Evolutionary conservation across 352 stramenopile species (phyloP).

Genomic region (Blastocystis sp.): DNA sequence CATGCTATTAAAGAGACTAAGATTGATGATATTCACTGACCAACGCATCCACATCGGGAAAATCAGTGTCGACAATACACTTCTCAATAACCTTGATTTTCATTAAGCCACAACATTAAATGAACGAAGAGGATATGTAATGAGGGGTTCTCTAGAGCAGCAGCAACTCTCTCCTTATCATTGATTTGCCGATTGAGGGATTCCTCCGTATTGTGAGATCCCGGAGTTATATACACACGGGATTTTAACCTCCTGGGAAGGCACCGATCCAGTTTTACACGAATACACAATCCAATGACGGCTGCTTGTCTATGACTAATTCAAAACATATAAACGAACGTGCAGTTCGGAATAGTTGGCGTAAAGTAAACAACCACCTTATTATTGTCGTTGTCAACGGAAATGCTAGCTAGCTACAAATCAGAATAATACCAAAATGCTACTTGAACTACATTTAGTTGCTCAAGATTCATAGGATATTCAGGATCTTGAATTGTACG

Average conservation of each 20-base stretch:
- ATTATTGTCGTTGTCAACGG: conserved; percentile 76
- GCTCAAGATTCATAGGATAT: conserved; percentile 82
- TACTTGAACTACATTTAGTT: conserved; percentile 81
- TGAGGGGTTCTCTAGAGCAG: conserved; percentile 79
- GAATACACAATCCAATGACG: conserved; percentile 82
- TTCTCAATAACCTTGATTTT: conserved; percentile 85
- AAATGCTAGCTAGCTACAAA: conserved; percentile 74
- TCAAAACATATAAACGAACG: conserved; percentile 44
- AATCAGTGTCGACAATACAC: conserved; percentile 82
- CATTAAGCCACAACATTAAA: conserved; percentile 65
- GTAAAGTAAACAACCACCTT: conserved; percentile 79
- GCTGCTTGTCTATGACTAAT: conserved; percentile 73
- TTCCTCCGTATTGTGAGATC: conserved; percentile 80
- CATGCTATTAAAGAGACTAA: neutral
- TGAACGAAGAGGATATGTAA: conserved; percentile 27
- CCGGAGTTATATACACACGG: conserved; percentile 79
- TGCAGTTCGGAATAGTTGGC: conserved; percentile 85
- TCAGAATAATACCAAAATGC: neutral
- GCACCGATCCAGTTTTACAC: conserved; percentile 81
- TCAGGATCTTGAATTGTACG: conserved; percentile 79
- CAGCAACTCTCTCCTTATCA: conserved; percentile 85
- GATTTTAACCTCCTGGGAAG: conserved; percentile 82
- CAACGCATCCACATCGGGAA: conserved; percentile 20
- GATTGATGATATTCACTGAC: neutral
- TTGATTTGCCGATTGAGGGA: conserved; percentile 86